A percentile compares a stretch with the other conserved stretches of the same genome.
Conservation (phyloP, 352 stramenopile genomes). For the Phytophthora niederhauseri region DNA sequence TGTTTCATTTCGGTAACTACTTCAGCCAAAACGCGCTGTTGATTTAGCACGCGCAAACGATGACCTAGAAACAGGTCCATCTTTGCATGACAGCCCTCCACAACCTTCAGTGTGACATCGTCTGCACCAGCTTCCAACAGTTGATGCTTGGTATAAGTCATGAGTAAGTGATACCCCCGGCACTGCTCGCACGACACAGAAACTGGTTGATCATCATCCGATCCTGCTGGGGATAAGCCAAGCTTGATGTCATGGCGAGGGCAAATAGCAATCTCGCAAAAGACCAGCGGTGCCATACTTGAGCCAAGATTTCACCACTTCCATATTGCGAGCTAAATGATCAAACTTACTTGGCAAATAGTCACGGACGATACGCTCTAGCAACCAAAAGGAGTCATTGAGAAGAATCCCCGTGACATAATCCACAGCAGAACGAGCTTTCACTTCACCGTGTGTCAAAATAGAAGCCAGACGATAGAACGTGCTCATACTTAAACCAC, state of each 20-base stretch:
- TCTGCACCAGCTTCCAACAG: not conserved
- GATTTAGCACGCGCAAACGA: slow-evolving; percentile 11
- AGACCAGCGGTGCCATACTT: slow-evolving; percentile 2
- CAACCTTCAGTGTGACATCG: not conserved
- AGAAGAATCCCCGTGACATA: slow-evolving; percentile 13
- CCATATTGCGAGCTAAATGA: not conserved
- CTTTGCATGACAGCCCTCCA: slow-evolving; percentile 7
- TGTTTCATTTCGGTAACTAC: slow-evolving; percentile 4
- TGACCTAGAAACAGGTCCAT: slow-evolving; percentile 16
- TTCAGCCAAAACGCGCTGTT: slow-evolving; percentile 6
- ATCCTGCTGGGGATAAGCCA: not conserved
- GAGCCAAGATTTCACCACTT: slow-evolving; percentile 3
- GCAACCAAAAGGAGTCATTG: slow-evolving; percentile 7
- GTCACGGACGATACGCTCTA: slow-evolving; percentile 8
- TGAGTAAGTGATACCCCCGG: not conserved
- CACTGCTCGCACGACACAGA: not conserved
- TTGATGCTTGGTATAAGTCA: not conserved
- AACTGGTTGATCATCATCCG: too few relatives aligned
- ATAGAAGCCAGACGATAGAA: slow-evolving; percentile 3
- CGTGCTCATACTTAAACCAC: not conserved
- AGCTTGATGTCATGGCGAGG: not conserved
- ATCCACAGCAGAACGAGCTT: slow-evolving; percentile 2
- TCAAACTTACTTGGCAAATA: slow-evolving; percentile 1
- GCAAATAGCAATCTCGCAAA: not conserved
- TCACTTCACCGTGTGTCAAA: slow-evolving; percentile 14